phyloP scores from a whole-genome alignment of 2,329 filamentous ascomycete species.

The Aspergillus sp. region DNA sequence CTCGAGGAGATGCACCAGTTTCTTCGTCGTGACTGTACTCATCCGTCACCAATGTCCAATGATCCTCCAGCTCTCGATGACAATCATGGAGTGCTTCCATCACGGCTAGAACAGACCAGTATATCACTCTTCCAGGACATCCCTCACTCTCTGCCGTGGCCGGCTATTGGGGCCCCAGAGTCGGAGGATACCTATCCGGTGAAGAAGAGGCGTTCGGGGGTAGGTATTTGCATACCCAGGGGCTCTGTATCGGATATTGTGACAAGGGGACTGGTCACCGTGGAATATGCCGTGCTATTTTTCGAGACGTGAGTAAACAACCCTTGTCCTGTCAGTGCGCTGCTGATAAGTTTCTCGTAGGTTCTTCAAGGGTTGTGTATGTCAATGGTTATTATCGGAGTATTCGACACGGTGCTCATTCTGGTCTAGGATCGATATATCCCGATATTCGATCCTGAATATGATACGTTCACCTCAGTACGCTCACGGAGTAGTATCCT shows the following conservation, averaged over 20 bases:
- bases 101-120: too few species aligned
- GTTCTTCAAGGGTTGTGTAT: conserved; percentile 32
- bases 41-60: background rate
- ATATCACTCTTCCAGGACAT: background rate
- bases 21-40: background rate
- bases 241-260: conserved; percentile 30
- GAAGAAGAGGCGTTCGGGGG: conserved; percentile 25
- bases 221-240: conserved; percentile 26
- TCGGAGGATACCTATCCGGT: background rate
- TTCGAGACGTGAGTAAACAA: conserved; percentile 22
- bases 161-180: too few species aligned
- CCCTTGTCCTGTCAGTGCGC: too few species aligned
- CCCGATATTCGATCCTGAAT: conserved; percentile 40
- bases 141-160: background rate
- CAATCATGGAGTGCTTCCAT: background rate
- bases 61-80: background rate
- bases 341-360: conserved; percentile 6
- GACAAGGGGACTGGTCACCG: conserved; percentile 25
- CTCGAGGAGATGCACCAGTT: conserved; percentile 19
- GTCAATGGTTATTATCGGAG: conserved; percentile 2
- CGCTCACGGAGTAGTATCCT: conserved; percentile 42
- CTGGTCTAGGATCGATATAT: conserved; percentile 40
- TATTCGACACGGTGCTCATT: background rate
- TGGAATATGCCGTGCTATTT: conserved; percentile 25
- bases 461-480: conserved; percentile 42